Percentiles rank a stretch among this genome's conserved stretches.
phyloP scores from a whole-genome alignment of 2,329 filamentous ascomycete genomes.

The Pseudocercospora musae region DNA sequence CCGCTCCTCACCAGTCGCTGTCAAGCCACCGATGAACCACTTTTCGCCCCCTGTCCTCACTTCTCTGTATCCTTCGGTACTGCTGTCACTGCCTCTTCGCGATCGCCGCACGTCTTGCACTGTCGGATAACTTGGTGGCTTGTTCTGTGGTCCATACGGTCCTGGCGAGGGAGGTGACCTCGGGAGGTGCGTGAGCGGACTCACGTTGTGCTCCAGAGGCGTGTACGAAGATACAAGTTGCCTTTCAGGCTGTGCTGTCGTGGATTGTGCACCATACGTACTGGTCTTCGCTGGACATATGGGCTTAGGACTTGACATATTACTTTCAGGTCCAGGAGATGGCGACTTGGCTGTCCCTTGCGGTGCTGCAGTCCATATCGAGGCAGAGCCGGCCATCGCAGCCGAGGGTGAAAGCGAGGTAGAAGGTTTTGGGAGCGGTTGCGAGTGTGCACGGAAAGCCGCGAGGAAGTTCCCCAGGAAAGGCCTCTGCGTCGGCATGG shows the following conservation, averaged over 20 bases:
- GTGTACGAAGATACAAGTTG: conserved; percentile 40
- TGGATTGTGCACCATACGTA: conserved; percentile 23
- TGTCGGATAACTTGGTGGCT: conserved; percentile 34
- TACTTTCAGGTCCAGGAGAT: conserved; percentile 19
- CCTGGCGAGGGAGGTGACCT: conserved; percentile 36
- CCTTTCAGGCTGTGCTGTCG: conserved; percentile 36
- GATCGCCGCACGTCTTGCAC: conserved; percentile 32
- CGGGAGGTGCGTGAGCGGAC: conserved; percentile 36
- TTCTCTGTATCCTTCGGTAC: conserved; percentile 71
- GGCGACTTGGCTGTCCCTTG: conserved; percentile 17
- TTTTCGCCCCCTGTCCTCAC: conserved; percentile 70
- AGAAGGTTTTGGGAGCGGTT: conserved; percentile 55
- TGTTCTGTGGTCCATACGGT: conserved; percentile 36
- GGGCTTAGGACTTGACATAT: conserved; percentile 42
- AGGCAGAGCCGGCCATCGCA: conserved; percentile 37
- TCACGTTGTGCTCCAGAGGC: conserved; percentile 38
- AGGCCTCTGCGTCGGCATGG: conserved; percentile 63
- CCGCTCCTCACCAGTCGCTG: conserved; percentile 71
- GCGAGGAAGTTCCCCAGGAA: conserved; percentile 67
- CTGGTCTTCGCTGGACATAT: conserved; percentile 46
- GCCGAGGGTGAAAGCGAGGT: conserved; percentile 42
- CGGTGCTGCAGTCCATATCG: conserved; percentile 29
- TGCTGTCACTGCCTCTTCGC: conserved; percentile 69
- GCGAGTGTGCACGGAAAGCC: conserved; percentile 63
- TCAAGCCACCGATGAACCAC: conserved; percentile 78